These are phyloP conservation scores for Pyricularia grisea DNA, from an alignment of 2,329 filamentous ascomycete genomes.

Conservation along the genomic window DNA sequence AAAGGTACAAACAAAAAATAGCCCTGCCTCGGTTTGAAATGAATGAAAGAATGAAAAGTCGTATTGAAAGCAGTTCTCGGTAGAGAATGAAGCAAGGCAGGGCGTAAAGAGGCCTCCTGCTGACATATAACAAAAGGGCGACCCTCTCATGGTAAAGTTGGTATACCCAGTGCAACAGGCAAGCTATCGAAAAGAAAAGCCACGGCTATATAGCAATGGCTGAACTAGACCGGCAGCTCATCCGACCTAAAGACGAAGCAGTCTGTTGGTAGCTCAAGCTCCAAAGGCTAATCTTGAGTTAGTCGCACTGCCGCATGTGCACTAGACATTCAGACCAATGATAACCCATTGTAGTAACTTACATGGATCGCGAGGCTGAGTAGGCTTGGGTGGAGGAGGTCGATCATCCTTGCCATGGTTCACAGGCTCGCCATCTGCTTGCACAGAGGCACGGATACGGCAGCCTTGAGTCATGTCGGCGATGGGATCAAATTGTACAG, in stretches of 20 bases:
- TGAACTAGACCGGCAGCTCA: neutral
- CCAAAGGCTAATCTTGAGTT: neutral
- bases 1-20: neutral
- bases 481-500: neutral
- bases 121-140: neutral
- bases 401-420: neutral
- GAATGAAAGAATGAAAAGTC: neutral
- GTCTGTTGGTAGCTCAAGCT: neutral
- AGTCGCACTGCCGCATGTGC: neutral
- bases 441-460: neutral
- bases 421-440: neutral
- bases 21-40: neutral
- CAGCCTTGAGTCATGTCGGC: neutral
- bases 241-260: neutral
- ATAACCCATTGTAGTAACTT: neutral
- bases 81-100: neutral
- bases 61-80: neutral
- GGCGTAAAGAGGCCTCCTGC: neutral
- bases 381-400: neutral
- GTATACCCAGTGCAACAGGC: neutral
- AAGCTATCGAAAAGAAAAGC: neutral
- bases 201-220: neutral
- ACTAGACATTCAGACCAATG: neutral
- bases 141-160: neutral
- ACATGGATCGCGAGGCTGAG: neutral